Base-by-base conservation (phyloP, 805 yeast genomes). In the Peterozyma xylosa region DNA sequence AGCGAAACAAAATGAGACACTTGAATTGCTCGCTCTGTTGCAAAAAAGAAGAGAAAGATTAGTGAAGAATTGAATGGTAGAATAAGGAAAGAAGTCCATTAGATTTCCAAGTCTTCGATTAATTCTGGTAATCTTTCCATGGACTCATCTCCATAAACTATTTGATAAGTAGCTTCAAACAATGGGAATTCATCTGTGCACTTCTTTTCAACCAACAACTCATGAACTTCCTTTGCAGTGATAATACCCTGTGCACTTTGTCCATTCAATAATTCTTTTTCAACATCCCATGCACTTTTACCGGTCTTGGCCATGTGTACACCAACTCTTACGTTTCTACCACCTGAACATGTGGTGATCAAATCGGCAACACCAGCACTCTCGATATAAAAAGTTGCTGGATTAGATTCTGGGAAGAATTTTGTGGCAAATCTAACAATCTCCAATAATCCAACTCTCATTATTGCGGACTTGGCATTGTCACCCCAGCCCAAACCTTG, bases 401-500 rank as follows among this genome's bases (percentile, higher is more conserved):
- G 76, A 48, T 76, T 67, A 53, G 86, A 80, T 48, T 74, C 78
- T 35, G 82, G 90, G 80, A 79, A 93, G 68, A 86, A 90, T 55
- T 72, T 73, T 57, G 78, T 73, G 36, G 96, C 93, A 64, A 93
- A 93, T 60, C 77, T 76, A 63, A 90, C 85, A 59, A 86, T 87
- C 70, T 93, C 99, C 57, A 83, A 76, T 52, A 93, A 69, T 39
- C 99, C 99, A 53, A 91, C 84, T 70, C 99, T 79, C 90, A 91
- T 95, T 56, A 93, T 82, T 37, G 98, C 99, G 45, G 98, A 84
- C 67, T 91, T 89, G 51, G 99, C 98, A 63, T 93, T 93, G 67
- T 89, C 96, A 64, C 99, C 99, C 99, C 99, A 93, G 50, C 95
- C 96, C 50, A 86, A 75, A 55, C 99, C 99, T 66, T 88, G 96